A percentile compares a stretch with the other conserved stretches of the same genome.
phyloP scores from a whole-genome alignment of 1,284 basidiomycete species.

The Boletus semigastroideus region DNA sequence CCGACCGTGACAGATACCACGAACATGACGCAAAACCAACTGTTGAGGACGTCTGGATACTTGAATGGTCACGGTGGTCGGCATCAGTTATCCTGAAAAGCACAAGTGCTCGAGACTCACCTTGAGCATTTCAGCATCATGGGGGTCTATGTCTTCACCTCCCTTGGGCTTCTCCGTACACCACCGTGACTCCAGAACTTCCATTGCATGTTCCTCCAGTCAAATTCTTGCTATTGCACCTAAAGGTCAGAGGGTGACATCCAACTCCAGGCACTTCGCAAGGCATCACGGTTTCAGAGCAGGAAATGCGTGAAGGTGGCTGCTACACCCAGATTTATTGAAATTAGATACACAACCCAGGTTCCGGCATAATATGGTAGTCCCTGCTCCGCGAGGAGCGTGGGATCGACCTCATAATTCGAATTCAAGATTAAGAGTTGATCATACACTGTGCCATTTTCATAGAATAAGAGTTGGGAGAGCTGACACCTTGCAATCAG shows the following conservation, averaged over 20 bases:
- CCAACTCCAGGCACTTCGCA: constrained; percentile 46
- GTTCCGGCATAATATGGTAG: constrained; percentile 37
- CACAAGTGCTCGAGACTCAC: too few species aligned
- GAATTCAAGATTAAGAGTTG: constrained; percentile 49
- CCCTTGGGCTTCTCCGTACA: constrained; percentile 29
- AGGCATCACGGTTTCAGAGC: constrained; percentile 50
- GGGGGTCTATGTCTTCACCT: constrained; percentile 43
- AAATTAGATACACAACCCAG: constrained; percentile 41
- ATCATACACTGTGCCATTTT: constrained; percentile 48
- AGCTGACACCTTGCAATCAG: constrained; percentile 24
- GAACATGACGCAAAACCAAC: too few species aligned
- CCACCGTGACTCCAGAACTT: constrained; percentile 46
- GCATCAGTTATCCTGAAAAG: too few species aligned
- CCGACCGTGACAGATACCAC: too few species aligned
- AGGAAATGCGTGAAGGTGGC: constrained; percentile 53
- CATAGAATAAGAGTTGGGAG: constrained; percentile 52
- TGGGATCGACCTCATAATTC: constrained; percentile 47
- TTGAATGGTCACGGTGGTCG: too few species aligned
- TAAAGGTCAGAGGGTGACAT: constrained; percentile 26
- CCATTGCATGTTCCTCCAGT: constrained; percentile 38
- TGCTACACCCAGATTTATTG: constrained; percentile 36
- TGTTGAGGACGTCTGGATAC: too few species aligned
- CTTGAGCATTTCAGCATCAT: constrained; percentile 55
- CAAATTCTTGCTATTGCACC: constrained; percentile 26
- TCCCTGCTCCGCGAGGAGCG: constrained; percentile 43